Evolutionary conservation across 2,329 filamentous ascomycete genomes (phyloP).

Genomic region (Talaromyces sp.): DNA sequence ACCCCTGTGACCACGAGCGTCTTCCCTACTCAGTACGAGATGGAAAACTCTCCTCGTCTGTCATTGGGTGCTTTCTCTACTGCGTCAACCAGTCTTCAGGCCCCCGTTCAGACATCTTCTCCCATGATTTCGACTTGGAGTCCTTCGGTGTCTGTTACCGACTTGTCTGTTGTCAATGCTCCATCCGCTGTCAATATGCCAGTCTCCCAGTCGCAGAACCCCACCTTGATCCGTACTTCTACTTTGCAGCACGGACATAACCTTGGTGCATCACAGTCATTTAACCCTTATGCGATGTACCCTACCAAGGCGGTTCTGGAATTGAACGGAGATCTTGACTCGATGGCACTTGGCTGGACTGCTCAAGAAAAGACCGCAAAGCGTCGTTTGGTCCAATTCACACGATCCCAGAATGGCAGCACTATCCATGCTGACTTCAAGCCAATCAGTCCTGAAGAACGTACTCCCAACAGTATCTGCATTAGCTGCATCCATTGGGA

Average conservation of each 20-base stretch:
- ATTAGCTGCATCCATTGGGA: slow-evolving; percentile 98
- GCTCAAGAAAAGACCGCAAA: slow-evolving; percentile 75
- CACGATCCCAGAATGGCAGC: slow-evolving; percentile 75
- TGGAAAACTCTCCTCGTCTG: slow-evolving; percentile 42
- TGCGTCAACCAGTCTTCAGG: slow-evolving; percentile 42
- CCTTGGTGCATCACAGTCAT: slow-evolving; percentile 52
- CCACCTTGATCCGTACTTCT: slow-evolving; percentile 66
- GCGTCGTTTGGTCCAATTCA: slow-evolving; percentile 85
- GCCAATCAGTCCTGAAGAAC: slow-evolving; percentile 73
- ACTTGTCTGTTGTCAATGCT: slow-evolving; percentile 41
- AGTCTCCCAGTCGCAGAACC: slow-evolving; percentile 50
- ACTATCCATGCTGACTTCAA: slow-evolving; percentile 79
- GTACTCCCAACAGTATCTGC: slow-evolving; percentile 80
- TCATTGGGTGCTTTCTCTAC: slow-evolving; percentile 43
- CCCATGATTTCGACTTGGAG: slow-evolving; percentile 51
- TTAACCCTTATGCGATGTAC: slow-evolving; percentile 79
- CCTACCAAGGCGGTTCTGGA: slow-evolving; percentile 81
- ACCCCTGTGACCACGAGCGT: slow-evolving; percentile 46
- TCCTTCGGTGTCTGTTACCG: slow-evolving; percentile 48
- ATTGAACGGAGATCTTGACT: slow-evolving; percentile 78
- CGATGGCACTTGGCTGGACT: slow-evolving; percentile 82
- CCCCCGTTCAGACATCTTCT: slow-evolving; percentile 49
- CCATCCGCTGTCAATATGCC: slow-evolving; percentile 41
- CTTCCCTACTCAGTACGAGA: slow-evolving; percentile 40
- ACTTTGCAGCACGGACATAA: slow-evolving; percentile 59